These are phyloP conservation scores for Colletotrichum viniferum DNA, from an alignment of 2,329 filamentous ascomycete genomes.

Conservation along the genomic window DNA sequence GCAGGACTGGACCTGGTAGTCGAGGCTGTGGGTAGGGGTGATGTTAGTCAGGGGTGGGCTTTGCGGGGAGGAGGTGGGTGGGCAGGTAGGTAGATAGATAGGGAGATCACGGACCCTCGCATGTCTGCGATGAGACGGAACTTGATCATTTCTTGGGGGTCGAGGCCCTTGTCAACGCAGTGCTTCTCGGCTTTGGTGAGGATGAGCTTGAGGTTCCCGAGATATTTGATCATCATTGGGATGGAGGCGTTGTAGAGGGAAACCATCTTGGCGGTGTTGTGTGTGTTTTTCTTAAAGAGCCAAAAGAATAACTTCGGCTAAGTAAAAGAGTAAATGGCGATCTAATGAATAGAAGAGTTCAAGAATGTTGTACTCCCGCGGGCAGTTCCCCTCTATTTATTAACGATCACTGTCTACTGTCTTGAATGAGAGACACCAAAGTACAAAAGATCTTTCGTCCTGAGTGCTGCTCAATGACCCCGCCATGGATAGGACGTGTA, in stretches of 20 bases:
- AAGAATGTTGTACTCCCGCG: not conserved
- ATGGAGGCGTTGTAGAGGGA: conserved; percentile 19
- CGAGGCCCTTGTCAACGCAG: conserved; percentile 1
- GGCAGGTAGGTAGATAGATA: not conserved
- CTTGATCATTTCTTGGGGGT: conserved; percentile 23
- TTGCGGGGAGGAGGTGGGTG: not conserved
- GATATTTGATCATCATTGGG: conserved; percentile 32
- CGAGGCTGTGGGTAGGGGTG: conserved; percentile 1
- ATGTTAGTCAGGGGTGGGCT: not conserved
- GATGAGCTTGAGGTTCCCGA: conserved; percentile 27
- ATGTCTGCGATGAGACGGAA: conserved; percentile 24
- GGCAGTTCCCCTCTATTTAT: not conserved
- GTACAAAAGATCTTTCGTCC: not conserved
- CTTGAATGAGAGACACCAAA: not conserved
- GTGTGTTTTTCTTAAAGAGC: rapidly evolving
- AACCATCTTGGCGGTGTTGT: not conserved
- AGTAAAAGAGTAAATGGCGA: not conserved
- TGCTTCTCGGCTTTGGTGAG: conserved; percentile 21
- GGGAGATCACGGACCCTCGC: conserved; percentile 17
- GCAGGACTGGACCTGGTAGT: conserved; percentile 25
- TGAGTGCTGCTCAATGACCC: not conserved
- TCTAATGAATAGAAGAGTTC: not conserved
- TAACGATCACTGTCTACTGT: not conserved
- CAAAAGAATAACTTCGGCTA: not conserved
- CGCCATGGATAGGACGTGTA: not conserved